A percentile compares a stretch with the other conserved stretches of the same genome.
Evolutionary conservation across 2,329 filamentous ascomycete species (phyloP).

Genomic region (Leptographium wingfieldii): DNA sequence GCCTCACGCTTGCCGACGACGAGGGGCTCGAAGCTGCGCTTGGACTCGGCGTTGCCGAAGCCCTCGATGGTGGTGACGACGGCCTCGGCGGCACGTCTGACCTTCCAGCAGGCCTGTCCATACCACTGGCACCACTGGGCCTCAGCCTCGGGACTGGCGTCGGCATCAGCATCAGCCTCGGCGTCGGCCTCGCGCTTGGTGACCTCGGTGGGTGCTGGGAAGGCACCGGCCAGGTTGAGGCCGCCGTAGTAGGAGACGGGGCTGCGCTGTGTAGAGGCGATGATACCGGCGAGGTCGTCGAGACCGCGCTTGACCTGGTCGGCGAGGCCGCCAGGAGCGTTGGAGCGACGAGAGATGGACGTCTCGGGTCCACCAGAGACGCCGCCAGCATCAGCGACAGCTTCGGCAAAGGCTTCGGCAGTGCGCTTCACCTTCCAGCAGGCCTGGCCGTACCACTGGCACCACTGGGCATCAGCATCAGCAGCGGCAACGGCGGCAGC

Average conservation of each 20-base stretch:
- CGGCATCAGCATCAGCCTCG: neutral
- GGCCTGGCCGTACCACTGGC: conserved; percentile 8
- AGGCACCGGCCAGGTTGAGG: conserved; percentile 11
- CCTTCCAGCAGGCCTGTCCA: conserved; percentile 13
- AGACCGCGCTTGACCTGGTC: conserved; percentile 12
- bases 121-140: conserved; percentile 6
- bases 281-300: conserved; percentile 11
- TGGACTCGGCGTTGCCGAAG: conserved; percentile 2
- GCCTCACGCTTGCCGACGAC: conserved; percentile 9
- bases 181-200: conserved; percentile 6
- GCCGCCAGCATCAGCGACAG: conserved; percentile 1
- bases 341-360: conserved; percentile 9
- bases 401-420: conserved; percentile 9
- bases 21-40: conserved; percentile 12
- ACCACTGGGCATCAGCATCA: conserved; percentile 9
- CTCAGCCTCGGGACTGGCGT: conserved; percentile 4
- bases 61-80: conserved; percentile 1
- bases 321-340: conserved; percentile 8
- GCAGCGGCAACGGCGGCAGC: conserved; percentile 10
- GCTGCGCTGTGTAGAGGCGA: conserved; percentile 13
- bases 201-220: conserved; percentile 4
- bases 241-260: conserved; percentile 12
- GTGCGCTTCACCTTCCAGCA: conserved; percentile 14
- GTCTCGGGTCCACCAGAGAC: neutral
- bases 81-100: conserved; percentile 10